Evolutionary conservation across 31 red algal species (phyloP), one percentile per base, ranked within the genome.

Genomic region (Asparagopsis taxiformis): DNA sequence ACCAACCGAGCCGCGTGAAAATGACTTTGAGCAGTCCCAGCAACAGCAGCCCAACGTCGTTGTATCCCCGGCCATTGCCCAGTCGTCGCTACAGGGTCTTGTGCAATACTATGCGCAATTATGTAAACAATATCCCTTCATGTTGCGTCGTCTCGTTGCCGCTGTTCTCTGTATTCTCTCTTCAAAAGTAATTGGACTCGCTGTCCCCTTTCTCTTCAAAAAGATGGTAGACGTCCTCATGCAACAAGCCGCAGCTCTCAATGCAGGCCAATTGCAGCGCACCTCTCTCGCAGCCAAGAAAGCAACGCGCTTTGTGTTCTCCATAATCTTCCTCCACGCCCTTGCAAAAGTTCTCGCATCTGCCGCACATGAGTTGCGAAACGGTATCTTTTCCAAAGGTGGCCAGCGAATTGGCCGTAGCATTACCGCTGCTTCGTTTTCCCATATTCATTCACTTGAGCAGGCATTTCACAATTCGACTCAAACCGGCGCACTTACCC

Each of bases 381-480:
- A 70, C 65, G 65, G 64, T 37, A 55, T 95, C 16, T 95, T 95
- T 73, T 70, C 84, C 9, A 72, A 81, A 31, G 85, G 74, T 0
- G 92, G 77, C 8, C 81, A 90, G 50, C 72, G 92, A 28, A 61
- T 95, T n/a, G 92, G 92, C 1, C 60, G 92, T 36, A 72, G 74
- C 33, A 83, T 95, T 43, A 89, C 92, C n/a, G 78, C 73, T 4
- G 53, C 84, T 15, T 81, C 92, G 32, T 95, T 95, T 70, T 71
- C 68, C 7, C 87, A 95, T 65, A 46, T 95, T 35, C 92, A 72
- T 23, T 72, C 59, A 5, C 54, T 95, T 33, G 92, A 95, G 52
- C 22, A 62, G 29, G 61, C 77, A 2, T 95, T 89, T 55, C 76
- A 82, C 41, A 75, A 61, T 26, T 52, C 57, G 54, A 63, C 68